These are phyloP conservation scores for Trichoderma pleuroti DNA, from an alignment of 2,329 filamentous ascomycete genomes.

Conservation along the genomic window DNA sequence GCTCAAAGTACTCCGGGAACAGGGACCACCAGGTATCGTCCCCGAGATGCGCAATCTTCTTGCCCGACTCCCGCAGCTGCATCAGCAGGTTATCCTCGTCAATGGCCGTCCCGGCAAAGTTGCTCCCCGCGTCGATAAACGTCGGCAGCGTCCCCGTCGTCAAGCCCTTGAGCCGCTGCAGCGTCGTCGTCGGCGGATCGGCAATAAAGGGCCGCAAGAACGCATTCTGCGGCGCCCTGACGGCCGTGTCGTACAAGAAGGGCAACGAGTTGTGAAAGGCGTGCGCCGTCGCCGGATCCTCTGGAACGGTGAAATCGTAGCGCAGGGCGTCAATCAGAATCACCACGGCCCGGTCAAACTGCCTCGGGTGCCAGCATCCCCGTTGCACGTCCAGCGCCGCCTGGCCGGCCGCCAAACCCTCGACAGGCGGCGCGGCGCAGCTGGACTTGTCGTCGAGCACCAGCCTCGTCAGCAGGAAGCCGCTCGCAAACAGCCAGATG, in stretches of 20 bases:
- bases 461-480: conserved; percentile 85
- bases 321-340: conserved; percentile 89
- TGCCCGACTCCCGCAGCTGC: conserved; percentile 60
- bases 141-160: conserved; percentile 94
- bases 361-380: conserved; percentile 96
- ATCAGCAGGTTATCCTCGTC: conserved; percentile 81
- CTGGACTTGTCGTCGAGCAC: conserved; percentile 73
- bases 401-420: conserved; percentile 45
- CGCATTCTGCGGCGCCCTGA: conserved; percentile 71
- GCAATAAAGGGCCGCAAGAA: conserved; percentile 94
- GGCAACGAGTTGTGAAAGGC: conserved; percentile 83
- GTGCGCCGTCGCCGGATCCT: conserved; percentile 40
- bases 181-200: conserved; percentile 88
- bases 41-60: conserved; percentile 87
- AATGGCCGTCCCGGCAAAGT: conserved; percentile 91
- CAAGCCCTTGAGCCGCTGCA: conserved; percentile 88
- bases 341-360: conserved; percentile 86
- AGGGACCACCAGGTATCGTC: conserved; percentile 96
- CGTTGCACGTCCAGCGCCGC: conserved; percentile 46
- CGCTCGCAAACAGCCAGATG: conserved; percentile 89
- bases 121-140: conserved; percentile 89
- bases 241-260: conserved; percentile 78
- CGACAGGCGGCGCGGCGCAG: conserved; percentile 66
- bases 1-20: conserved; percentile 90
- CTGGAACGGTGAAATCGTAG: conserved; percentile 92